A percentile compares a stretch with the other conserved stretches of the same genome.
Evolutionary conservation across 2,329 filamentous ascomycete species (phyloP).

Genomic region (Daldinia eschscholtzii): DNA sequence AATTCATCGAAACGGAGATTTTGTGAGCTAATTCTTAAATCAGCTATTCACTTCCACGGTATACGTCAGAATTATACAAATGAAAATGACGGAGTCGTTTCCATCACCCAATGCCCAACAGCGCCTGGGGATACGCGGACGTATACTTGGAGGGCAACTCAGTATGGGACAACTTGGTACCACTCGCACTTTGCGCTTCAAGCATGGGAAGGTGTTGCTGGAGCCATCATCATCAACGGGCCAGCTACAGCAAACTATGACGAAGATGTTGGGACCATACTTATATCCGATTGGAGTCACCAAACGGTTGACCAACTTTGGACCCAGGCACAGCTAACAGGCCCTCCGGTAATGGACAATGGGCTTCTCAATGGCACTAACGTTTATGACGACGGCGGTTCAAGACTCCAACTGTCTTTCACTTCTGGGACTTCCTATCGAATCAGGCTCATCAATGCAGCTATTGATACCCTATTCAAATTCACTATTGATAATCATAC

Average conservation of each 20-base stretch:
- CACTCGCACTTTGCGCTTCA: slow-evolving; percentile 69
- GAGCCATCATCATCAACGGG: slow-evolving; percentile 72
- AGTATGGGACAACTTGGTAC: slow-evolving; percentile 70
- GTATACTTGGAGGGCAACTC: slow-evolving; percentile 68
- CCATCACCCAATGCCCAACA: slow-evolving; percentile 64
- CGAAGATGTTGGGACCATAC: slow-evolving; percentile 70
- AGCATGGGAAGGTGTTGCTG: slow-evolving; percentile 68
- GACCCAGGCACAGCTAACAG: slow-evolving; percentile 44
- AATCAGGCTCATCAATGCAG: slow-evolving; percentile 63
- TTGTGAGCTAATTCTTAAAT: slow-evolving; percentile 12
- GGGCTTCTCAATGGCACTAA: slow-evolving; percentile 55
- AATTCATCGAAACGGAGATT: neutral
- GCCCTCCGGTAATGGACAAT: slow-evolving; percentile 59
- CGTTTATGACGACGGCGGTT: slow-evolving; percentile 54
- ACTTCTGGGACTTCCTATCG: slow-evolving; percentile 59
- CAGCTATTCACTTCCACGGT: slow-evolving; percentile 71
- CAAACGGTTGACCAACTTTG: slow-evolving; percentile 57
- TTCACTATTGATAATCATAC: slow-evolving; percentile 69
- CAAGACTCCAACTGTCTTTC: slow-evolving; percentile 56
- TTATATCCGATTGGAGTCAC: slow-evolving; percentile 71
- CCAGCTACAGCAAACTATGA: slow-evolving; percentile 71
- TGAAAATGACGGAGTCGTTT: slow-evolving; percentile 68
- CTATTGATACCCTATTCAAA: slow-evolving; percentile 59
- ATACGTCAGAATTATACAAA: slow-evolving; percentile 68
- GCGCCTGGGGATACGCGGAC: slow-evolving; percentile 65